phyloP scores from a whole-genome alignment of 306 rosid species.

The Cucumis hystrix region DNA sequence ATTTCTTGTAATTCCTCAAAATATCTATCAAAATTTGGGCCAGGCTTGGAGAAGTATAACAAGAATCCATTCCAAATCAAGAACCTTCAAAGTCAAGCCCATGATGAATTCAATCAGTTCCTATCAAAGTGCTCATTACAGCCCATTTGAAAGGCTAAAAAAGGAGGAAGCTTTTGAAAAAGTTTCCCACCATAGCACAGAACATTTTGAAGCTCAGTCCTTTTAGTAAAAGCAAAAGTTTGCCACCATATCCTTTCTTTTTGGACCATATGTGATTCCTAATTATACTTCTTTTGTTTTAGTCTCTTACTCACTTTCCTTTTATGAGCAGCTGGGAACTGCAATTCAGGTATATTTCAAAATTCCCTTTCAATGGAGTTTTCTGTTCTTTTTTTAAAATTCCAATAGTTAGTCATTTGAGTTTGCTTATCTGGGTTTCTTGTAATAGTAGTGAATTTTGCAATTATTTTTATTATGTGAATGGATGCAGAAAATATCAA shows the following conservation, averaged over 20 bases:
- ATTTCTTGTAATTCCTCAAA: not conserved
- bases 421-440: not conserved
- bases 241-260: not conserved
- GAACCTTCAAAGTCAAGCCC: not conserved
- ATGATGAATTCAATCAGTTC: not conserved
- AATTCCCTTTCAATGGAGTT: not conserved
- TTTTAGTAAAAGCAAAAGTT: not conserved
- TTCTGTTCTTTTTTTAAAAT: not conserved
- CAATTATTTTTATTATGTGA: not conserved
- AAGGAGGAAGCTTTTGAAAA: not conserved
- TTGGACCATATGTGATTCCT: not conserved
- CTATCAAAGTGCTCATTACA: not conserved
- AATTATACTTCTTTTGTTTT: not conserved
- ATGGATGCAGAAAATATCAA: not conserved
- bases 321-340: not conserved
- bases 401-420: not conserved
- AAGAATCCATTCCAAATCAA: not conserved
- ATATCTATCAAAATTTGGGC: not conserved
- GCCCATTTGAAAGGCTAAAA: not conserved
- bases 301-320: not conserved
- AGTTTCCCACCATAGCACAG: conserved; percentile 3
- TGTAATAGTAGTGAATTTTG: not conserved
- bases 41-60: not conserved
- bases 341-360: not conserved
- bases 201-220: not conserved